phyloP scores from a whole-genome alignment of 257 asterid species.

The Gardenia jasminoides region DNA sequence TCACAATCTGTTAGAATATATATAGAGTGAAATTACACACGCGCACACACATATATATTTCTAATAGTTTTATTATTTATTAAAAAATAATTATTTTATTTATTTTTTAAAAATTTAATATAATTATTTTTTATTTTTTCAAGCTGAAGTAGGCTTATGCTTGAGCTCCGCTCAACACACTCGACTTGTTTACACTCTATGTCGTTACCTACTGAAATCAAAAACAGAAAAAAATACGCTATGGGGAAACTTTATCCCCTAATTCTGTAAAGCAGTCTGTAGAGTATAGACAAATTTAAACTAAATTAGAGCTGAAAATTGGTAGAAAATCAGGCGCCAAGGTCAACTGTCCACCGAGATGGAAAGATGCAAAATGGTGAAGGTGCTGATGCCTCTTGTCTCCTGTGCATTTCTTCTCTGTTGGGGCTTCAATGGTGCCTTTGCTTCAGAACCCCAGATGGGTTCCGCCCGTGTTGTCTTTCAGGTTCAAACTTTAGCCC shows the following conservation, averaged over 20 bases:
- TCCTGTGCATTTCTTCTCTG: slow-evolving; percentile 11
- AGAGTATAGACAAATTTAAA: background rate
- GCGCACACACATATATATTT: too few relatives aligned
- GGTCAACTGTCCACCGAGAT: slow-evolving; percentile 22
- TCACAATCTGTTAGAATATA: too few relatives aligned
- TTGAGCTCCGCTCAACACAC: too few relatives aligned
- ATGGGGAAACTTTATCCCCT: background rate
- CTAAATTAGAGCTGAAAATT: background rate
- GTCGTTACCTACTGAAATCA: too few relatives aligned
- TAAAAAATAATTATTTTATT: too few relatives aligned
- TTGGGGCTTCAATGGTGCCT: slow-evolving; percentile 12
- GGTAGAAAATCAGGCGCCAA: slow-evolving; percentile 12
- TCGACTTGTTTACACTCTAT: too few relatives aligned
- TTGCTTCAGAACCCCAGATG: slow-evolving; percentile 32
- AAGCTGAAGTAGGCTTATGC: too few relatives aligned
- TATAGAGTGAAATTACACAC: too few relatives aligned
- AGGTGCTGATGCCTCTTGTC: slow-evolving; percentile 3
- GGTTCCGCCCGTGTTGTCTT: slow-evolving; percentile 37
- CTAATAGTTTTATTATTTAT: too few relatives aligned
- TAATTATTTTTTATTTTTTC: too few relatives aligned
- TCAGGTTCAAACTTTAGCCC: slow-evolving; percentile 22
- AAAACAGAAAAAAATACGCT: too few relatives aligned
- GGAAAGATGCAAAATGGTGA: slow-evolving; percentile 12
- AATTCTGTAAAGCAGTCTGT: background rate
- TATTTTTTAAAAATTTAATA: too few relatives aligned